Evolutionary conservation across 345 rosid genomes (phyloP).

Genomic region (Euphorbia pulcherrima): DNA sequence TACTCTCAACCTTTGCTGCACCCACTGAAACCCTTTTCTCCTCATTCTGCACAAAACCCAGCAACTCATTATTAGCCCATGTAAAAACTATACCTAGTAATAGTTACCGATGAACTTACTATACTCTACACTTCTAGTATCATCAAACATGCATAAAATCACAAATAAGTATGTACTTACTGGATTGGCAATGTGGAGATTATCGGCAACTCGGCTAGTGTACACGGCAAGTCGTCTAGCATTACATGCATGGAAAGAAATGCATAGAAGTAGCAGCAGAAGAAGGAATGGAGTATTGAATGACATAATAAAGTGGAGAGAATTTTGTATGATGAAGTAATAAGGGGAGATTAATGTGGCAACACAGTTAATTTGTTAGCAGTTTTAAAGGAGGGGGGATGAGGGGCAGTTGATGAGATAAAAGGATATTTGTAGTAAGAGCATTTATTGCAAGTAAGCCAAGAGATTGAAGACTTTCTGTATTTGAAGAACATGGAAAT

Average conservation of each 20-base stretch:
- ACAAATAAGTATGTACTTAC: constrained; percentile 5
- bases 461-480: constrained; percentile 21
- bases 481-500: constrained; percentile 47
- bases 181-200: constrained; percentile 27
- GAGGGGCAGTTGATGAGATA: background rate
- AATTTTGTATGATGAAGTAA: too few relatives aligned
- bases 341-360: background rate
- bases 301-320: too few relatives aligned
- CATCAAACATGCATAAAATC: background rate
- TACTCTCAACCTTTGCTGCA: constrained; percentile 10
- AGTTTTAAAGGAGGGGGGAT: background rate
- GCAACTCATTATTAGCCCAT: background rate
- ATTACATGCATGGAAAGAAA: constrained; percentile 42
- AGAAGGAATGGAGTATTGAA: constrained; percentile 22
- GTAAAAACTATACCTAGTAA: too few relatives aligned
- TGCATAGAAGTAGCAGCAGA: constrained; percentile 33
- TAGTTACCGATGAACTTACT: too few relatives aligned
- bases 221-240: constrained; percentile 40
- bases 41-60: constrained; percentile 9
- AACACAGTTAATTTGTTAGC: background rate
- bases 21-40: constrained; percentile 15
- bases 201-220: constrained; percentile 19
- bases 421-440: constrained; percentile 22
- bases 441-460: constrained; percentile 45
- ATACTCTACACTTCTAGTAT: too few relatives aligned